Conservation (phyloP, 2,329 filamentous ascomycete species). For the Diaporthe sp. region DNA sequence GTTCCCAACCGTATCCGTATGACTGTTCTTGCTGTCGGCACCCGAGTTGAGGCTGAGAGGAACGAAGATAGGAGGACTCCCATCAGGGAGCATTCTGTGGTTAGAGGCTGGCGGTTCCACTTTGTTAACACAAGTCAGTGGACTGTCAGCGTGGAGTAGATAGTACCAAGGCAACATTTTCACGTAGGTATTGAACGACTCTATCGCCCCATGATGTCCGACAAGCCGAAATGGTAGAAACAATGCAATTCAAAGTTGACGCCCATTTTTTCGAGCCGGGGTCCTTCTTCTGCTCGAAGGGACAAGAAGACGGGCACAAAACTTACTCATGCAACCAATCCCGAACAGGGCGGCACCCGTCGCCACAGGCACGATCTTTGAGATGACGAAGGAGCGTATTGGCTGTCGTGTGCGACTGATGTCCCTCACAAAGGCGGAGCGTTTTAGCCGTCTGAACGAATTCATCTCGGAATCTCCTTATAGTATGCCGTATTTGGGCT, state of each 20-base stretch:
- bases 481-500: background rate
- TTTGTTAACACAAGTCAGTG: background rate
- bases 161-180: background rate
- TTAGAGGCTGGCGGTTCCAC: background rate
- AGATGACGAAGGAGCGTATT: background rate
- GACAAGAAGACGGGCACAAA: background rate
- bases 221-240: background rate
- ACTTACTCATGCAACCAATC: background rate
- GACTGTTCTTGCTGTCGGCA: no score
- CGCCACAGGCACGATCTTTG: background rate
- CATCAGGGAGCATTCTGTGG: no score
- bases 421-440: background rate
- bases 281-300: background rate
- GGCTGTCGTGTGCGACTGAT: background rate
- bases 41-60: background rate
- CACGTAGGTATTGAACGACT: background rate
- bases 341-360: background rate
- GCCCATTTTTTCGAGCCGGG: background rate
- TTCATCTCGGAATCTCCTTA: background rate
- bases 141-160: background rate
- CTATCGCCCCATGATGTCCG: no score
- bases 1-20: background rate
- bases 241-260: background rate
- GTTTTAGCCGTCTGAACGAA: background rate
- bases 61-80: background rate